Evolutionary conservation across 495 filamentous ascomycete species (phyloP), one percentile per base, ranked within the genome.

Genomic region (Lasiosphaeriaceae sp.): DNA sequence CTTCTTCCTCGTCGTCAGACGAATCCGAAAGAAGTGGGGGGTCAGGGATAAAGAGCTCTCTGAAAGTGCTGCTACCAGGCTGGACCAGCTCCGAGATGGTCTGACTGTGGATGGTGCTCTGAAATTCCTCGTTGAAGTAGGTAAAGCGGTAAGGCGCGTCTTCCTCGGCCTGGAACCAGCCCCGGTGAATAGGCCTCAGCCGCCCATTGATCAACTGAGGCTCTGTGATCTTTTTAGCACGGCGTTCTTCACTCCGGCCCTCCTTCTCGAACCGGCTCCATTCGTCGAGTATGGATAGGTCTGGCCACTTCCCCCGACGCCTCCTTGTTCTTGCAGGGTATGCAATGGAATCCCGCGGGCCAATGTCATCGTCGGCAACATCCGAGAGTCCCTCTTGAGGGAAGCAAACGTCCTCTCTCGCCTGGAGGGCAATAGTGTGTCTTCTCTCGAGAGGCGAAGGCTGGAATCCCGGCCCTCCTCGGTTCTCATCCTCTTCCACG

Each of bases 81-180:
- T 94, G 91, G 2, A 92, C 80, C 24, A 98, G 77, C 65, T 96
- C 94, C 11, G 90, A 94, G 47, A 98, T 93, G 0, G 88, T 95
- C 67, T 96, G 91, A 20, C 90, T 92, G 68, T 97, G 94, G 59
- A 97, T 94, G 0, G 94, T 97, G 64, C 87, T 91, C 47, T 86
- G 85, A 57, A 97, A 90, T 59, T 96, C 90, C 64, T 97, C 94
- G 68, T 96, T 97, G 78, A 98, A 98, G 65, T 98, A 98, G 2
- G 94, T 98, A 67, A 96, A 97, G 44, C 94, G 83, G 66, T 95
- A 98, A 0, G 94, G 94, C 1, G 86, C 86, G 50, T 96, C 95
- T 37, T 96, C 92, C 61, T 94, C 90, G 55, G 88, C 85, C 22
- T 86, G 81, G 68, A 92, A 90, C 94, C 94, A 98, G 5, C 79